Conservation (phyloP, 441 rosid species). For the Manihot esculenta region DNA sequence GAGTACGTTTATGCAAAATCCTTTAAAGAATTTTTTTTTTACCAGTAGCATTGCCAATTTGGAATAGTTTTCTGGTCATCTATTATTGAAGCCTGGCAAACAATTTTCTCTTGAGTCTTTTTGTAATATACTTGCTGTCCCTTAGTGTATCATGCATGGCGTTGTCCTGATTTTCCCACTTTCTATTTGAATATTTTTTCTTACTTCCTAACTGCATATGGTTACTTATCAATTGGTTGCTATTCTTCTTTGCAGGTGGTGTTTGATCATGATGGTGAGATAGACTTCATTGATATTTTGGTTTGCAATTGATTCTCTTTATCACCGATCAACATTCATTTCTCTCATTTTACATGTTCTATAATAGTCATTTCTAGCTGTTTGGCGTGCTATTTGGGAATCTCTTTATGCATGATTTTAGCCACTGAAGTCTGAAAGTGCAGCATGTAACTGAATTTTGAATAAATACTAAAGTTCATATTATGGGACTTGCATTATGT, state of each 20-base stretch:
- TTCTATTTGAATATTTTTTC: background rate
- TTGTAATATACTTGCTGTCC: background rate
- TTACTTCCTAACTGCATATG: conserved; percentile 8
- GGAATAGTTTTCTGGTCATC: background rate
- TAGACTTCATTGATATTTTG: conserved; percentile 5
- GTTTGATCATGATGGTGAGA: conserved; percentile 98
- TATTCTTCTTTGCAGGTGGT: conserved; percentile 72
- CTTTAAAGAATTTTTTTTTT: background rate
- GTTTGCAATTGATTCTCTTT: conserved; percentile 1
- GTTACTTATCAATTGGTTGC: conserved; percentile 20
- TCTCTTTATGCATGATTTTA: conserved; percentile 7
- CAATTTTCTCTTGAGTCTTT: background rate
- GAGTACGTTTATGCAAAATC: conserved; percentile 1
- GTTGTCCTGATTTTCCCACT: background rate
- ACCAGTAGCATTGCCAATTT: background rate
- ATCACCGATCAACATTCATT: background rate
- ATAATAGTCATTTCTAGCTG: conserved; percentile 1
- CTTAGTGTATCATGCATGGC: background rate
- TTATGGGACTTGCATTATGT: background rate
- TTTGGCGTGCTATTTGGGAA: conserved; percentile 13
- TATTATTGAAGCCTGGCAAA: background rate
- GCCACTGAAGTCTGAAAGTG: background rate
- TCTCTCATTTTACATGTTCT: conserved; percentile 9
- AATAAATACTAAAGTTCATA: background rate
- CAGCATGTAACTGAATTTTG: background rate